Evolutionary conservation across 345 rosid genomes (phyloP).

Genomic region (Rhodomyrtus tomentosa): DNA sequence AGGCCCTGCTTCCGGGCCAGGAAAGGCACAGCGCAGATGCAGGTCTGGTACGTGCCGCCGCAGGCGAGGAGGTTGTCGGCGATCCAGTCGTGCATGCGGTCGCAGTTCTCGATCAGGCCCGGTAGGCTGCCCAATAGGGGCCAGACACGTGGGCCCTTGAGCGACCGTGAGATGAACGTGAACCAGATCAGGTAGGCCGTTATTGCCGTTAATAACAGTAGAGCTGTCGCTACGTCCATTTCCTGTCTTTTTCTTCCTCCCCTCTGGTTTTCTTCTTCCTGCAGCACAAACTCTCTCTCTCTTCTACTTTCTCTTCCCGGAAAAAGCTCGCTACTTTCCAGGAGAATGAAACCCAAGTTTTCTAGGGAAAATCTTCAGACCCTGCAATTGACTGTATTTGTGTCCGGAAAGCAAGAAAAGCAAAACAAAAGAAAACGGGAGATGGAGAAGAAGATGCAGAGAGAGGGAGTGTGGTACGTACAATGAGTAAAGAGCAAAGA

Average conservation of each 20-base stretch:
- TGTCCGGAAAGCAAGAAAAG: neutral
- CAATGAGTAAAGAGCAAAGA: neutral
- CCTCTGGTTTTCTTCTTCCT: neutral
- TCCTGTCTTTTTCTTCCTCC: neutral
- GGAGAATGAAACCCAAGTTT: neutral
- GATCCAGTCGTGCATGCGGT: conserved; percentile 97
- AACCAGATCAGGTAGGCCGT: conserved; percentile 81
- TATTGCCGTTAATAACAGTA: conserved; percentile 50
- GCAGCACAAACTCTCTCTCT: neutral
- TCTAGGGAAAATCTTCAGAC: neutral
- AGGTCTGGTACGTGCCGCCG: conserved; percentile 97
- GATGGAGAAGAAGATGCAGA: neutral
- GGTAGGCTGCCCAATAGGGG: conserved; percentile 89
- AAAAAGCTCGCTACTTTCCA: neutral
- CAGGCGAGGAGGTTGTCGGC: conserved; percentile 82
- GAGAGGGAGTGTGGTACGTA: neutral
- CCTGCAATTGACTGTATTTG: neutral
- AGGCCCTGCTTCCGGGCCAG: conserved; percentile 79
- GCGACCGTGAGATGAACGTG: conserved; percentile 70
- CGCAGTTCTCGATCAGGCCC: conserved; percentile 74
- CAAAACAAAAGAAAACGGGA: neutral
- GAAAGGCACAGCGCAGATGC: conserved; percentile 84
- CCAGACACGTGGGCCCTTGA: conserved; percentile 90
- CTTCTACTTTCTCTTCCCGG: neutral
- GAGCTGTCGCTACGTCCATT: conserved; percentile 60